Conservation (phyloP, 2,329 filamentous ascomycete genomes). For the Cytospora piceicola region DNA sequence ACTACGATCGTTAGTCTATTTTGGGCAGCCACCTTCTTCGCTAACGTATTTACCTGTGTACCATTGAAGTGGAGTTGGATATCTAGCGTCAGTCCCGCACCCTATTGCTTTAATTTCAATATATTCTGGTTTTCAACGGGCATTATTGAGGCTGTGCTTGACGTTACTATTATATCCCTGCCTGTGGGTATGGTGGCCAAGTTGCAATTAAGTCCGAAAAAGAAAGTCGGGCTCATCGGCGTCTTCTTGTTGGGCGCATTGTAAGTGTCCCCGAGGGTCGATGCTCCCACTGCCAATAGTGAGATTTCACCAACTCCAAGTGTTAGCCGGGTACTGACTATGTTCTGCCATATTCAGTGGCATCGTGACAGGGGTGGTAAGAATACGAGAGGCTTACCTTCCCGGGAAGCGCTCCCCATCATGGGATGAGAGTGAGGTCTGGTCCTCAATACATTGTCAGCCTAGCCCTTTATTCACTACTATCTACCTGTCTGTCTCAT, state of each 20-base stretch:
- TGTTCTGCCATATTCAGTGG: conserved; percentile 6
- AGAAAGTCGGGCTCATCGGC: neutral
- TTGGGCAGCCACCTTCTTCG: conserved; percentile 33
- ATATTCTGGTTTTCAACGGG: conserved; percentile 30
- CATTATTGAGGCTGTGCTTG: neutral
- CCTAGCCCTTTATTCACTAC: neutral
- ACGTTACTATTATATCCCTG: neutral
- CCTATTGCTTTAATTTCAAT: conserved; percentile 35
- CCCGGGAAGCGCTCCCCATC: conserved; percentile 19
- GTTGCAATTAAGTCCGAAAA: neutral
- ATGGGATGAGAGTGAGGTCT: conserved; percentile 17
- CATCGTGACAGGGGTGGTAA: conserved; percentile 19
- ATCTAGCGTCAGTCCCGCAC: neutral
- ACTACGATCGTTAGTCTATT: conserved; percentile 31
- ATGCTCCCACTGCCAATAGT: neutral
- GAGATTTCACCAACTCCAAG: too few relatives aligned
- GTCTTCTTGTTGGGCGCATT: neutral
- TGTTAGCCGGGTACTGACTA: neutral
- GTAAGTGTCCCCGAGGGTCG: conserved; percentile 9
- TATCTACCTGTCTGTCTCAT: neutral
- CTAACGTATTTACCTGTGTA: conserved; percentile 34
- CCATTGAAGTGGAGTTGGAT: conserved; percentile 6
- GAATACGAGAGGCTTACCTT: conserved; percentile 6
- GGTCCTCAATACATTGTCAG: conserved; percentile 25
- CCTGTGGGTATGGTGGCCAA: neutral